These are phyloP conservation scores for Gossypium schwendimanii DNA, from an alignment of 441 rosid species.

Conservation along the genomic window DNA sequence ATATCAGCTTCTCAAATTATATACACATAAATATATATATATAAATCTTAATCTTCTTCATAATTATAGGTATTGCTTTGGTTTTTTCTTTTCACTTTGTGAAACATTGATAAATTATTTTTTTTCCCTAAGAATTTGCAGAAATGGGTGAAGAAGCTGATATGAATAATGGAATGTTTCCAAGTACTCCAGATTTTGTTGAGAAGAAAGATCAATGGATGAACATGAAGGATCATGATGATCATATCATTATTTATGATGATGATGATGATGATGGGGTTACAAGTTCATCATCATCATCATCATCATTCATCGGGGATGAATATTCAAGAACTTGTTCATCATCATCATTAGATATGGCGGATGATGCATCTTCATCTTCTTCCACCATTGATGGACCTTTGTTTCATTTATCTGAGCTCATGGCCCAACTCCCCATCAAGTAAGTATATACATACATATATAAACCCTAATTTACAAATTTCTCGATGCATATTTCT, in stretches of 20 bases:
- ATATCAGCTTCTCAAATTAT: not conserved
- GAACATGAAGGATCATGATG: not conserved
- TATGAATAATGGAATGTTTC: not conserved
- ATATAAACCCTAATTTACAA: too few relatives aligned
- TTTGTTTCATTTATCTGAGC: conserved; percentile 51
- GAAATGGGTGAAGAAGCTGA: not conserved
- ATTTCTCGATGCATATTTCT: too few relatives aligned
- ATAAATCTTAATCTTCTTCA: not conserved
- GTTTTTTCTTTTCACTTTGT: not conserved
- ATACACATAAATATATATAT: not conserved
- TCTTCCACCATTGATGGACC: conserved; percentile 32
- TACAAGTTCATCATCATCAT: conserved; percentile 13
- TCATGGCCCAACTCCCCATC: conserved; percentile 55
- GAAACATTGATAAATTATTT: not conserved
- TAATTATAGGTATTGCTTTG: too few relatives aligned
- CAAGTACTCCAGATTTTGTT: not conserved
- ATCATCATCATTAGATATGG: conserved; percentile 17
- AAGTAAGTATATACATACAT: conserved; percentile 30
- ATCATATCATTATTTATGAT: too few relatives aligned
- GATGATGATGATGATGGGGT: not conserved
- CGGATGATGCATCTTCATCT: conserved; percentile 31
- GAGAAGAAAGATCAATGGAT: not conserved
- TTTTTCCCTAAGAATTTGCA: not conserved
- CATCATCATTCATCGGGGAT: conserved; percentile 10
- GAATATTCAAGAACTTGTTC: conserved; percentile 23